Conservation (phyloP, 2,329 filamentous ascomycete species). For the Pseudogymnoascus sp. region DNA sequence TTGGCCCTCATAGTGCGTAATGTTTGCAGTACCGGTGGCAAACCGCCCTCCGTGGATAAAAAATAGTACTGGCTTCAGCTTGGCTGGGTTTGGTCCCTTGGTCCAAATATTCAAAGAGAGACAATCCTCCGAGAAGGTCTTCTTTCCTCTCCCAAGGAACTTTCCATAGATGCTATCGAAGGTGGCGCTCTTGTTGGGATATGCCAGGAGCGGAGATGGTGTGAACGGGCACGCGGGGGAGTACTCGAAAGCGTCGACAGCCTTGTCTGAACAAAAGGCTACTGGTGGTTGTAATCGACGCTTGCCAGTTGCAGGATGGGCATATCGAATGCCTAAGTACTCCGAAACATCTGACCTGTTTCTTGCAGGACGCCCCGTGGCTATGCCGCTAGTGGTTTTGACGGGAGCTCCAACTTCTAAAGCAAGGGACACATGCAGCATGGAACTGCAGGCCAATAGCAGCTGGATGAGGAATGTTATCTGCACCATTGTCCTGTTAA, state of each 20-base stretch:
- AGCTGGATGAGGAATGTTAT: neutral
- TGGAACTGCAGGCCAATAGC: neutral
- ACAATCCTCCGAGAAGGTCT: conserved; percentile 31
- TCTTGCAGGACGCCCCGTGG: conserved; percentile 7
- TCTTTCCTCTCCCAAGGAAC: conserved; percentile 13
- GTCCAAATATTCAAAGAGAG: conserved; percentile 36
- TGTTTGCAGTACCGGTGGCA: conserved; percentile 33
- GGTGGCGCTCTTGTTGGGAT: conserved; percentile 13
- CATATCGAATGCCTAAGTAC: conserved; percentile 13
- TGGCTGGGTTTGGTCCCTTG: conserved; percentile 27
- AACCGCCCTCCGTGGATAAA: conserved; percentile 41
- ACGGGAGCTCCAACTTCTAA: neutral
- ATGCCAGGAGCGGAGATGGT: conserved; percentile 6
- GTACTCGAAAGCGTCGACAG: neutral
- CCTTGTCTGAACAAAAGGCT: neutral
- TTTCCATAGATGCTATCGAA: conserved; percentile 13
- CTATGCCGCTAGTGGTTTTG: conserved; percentile 11
- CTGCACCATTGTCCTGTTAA: neutral
- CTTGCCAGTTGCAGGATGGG: conserved; percentile 9
- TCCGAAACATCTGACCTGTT: conserved; percentile 12
- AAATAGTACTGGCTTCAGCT: conserved; percentile 38
- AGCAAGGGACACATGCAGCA: neutral
- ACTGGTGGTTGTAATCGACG: conserved; percentile 10
- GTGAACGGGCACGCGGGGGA: neutral
- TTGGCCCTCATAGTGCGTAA: conserved; percentile 36